Conservation (phyloP, 164 flowering plant species). For the Magnolia kwangsiensis region DNA sequence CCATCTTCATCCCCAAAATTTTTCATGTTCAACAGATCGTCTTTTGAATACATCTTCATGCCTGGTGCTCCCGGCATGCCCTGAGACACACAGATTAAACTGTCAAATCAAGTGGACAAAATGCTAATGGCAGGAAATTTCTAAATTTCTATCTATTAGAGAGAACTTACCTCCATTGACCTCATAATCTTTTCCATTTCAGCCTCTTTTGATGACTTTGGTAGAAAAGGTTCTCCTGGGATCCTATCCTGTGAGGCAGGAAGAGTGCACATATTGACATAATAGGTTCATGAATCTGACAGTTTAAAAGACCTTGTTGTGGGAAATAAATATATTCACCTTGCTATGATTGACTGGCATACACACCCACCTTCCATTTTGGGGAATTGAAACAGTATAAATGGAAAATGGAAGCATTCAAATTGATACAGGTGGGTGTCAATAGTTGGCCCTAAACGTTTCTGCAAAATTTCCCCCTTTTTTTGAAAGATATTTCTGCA, state of each 20-base stretch:
- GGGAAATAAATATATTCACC: background rate
- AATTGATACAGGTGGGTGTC: background rate
- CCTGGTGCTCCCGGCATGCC: constrained; percentile 96
- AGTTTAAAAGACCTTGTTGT: background rate
- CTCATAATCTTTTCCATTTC: constrained; percentile 86
- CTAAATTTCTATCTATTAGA: background rate
- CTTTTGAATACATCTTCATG: constrained; percentile 95
- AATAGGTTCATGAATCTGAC: background rate
- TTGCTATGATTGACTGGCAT: too few species aligned
- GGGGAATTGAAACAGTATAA: too few species aligned
- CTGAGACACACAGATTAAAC: constrained; percentile 24
- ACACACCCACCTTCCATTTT: too few species aligned
- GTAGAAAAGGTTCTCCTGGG: constrained; percentile 82
- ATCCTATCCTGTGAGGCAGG: constrained; percentile 52
- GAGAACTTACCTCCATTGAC: constrained; percentile 71
- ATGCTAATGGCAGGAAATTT: background rate
- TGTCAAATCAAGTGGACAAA: background rate
- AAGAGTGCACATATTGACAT: background rate
- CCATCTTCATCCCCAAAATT: constrained; percentile 61
- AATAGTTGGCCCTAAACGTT: background rate
- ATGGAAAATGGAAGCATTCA: background rate
- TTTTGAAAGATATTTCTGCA: background rate
- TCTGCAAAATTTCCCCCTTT: background rate
- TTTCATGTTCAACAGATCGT: constrained; percentile 68
- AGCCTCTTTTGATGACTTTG: constrained; percentile 81